These are phyloP conservation scores for Adenanthera pavonina DNA, from an alignment of 306 rosid species.

Conservation along the genomic window DNA sequence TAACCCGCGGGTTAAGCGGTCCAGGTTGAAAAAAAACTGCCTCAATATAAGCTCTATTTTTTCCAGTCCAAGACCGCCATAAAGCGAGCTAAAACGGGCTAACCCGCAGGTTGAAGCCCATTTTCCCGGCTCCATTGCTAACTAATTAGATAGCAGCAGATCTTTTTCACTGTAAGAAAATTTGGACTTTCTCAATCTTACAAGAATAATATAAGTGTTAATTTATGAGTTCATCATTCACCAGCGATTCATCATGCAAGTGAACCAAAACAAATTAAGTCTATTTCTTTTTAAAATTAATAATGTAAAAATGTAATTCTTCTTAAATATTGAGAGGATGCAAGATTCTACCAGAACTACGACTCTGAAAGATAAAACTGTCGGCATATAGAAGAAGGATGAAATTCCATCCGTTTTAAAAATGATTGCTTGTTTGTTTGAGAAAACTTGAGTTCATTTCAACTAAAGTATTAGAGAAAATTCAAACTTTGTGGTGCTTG, in stretches of 20 bases:
- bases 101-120: too few species aligned
- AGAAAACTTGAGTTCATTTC: neutral
- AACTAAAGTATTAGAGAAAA: neutral
- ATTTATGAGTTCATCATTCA: neutral
- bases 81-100: too few species aligned
- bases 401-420: constrained; percentile 28
- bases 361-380: constrained; percentile 3
- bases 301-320: neutral
- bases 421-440: neutral
- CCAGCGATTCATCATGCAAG: neutral
- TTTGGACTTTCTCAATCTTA: neutral
- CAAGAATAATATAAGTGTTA: neutral
- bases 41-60: too few species aligned
- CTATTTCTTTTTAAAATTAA: neutral
- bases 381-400: constrained; percentile 18
- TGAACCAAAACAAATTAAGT: neutral
- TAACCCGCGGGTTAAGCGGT: too few species aligned
- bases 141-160: neutral
- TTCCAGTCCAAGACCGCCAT: too few species aligned
- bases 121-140: too few species aligned
- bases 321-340: neutral
- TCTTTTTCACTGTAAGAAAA: neutral
- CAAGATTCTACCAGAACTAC: neutral
- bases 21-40: too few species aligned
- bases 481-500: constrained; percentile 80